Conservation (phyloP, 2,329 filamentous ascomycete genomes). For the Graphilbum ipis-grandicollis region DNA sequence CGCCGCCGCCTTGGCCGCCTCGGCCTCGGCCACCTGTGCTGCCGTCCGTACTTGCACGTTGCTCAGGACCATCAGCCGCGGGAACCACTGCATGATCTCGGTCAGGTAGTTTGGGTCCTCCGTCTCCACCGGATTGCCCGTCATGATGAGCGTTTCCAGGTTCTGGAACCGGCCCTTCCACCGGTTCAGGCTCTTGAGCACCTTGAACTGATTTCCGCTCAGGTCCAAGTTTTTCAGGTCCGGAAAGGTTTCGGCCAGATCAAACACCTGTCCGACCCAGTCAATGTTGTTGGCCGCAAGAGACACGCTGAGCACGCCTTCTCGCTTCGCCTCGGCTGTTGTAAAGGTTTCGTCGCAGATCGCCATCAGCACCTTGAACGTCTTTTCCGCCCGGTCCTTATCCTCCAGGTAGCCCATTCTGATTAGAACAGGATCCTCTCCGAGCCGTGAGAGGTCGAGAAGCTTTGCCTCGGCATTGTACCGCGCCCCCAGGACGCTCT, state of each 20-base stretch:
- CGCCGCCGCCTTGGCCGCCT: conserved; percentile 29
- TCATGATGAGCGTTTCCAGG: conserved; percentile 66
- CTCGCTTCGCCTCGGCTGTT: conserved; percentile 50
- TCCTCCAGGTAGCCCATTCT: conserved; percentile 60
- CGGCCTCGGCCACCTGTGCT: conserved; percentile 44
- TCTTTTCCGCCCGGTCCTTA: conserved; percentile 58
- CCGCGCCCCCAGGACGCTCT: conserved; percentile 52
- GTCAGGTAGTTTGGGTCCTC: conserved; percentile 42
- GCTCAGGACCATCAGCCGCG: conserved; percentile 62
- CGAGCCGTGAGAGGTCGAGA: conserved; percentile 66
- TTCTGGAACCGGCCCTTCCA: conserved; percentile 69
- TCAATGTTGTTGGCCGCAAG: conserved; percentile 65
- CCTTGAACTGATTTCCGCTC: conserved; percentile 62
- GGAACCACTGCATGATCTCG: conserved; percentile 68
- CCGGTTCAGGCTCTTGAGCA: conserved; percentile 46
- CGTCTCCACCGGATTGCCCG: conserved; percentile 55
- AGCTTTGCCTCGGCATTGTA: conserved; percentile 59
- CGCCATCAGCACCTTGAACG: conserved; percentile 82
- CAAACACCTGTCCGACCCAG: conserved; percentile 54
- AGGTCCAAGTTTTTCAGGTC: conserved; percentile 80
- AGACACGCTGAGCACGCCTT: conserved; percentile 66
- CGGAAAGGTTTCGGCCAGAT: conserved; percentile 63
- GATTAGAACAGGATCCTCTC: conserved; percentile 52
- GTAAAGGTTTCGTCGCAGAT: conserved; percentile 68
- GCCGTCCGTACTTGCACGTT: conserved; percentile 54